A percentile compares a stretch with the other conserved stretches of the same genome.
phyloP scores from a whole-genome alignment of 257 asterid species.

The Penstemon newberryi region DNA sequence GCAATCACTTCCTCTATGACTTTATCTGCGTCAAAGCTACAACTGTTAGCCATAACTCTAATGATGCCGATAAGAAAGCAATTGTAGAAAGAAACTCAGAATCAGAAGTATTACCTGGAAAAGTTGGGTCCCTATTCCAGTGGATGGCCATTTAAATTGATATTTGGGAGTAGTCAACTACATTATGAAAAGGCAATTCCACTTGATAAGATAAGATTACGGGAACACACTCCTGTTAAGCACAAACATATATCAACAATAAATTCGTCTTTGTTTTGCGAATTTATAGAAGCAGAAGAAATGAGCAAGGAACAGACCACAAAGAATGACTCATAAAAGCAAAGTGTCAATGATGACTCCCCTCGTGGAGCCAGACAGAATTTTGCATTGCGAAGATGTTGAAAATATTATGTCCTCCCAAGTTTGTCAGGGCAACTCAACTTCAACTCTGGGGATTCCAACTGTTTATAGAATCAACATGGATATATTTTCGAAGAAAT shows the following conservation, averaged over 20 bases:
- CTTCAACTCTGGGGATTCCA: constrained; percentile 99
- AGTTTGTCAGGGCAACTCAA: constrained; percentile 86
- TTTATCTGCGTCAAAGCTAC: constrained; percentile 49
- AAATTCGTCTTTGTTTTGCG: constrained; percentile 6
- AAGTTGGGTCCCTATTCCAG: constrained; percentile 63
- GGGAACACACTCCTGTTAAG: constrained; percentile 87
- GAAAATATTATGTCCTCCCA: constrained; percentile 74
- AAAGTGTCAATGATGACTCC: constrained; percentile 99
- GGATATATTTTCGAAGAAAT: constrained; percentile 41
- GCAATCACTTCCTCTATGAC: constrained; percentile 73
- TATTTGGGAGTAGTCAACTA: constrained; percentile 65
- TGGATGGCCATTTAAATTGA: constrained; percentile 93
- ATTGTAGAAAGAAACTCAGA: background rate
- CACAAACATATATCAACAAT: constrained; percentile 24
- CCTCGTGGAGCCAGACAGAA: constrained; percentile 98
- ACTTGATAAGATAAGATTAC: constrained; percentile 84
- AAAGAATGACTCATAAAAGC: constrained; percentile 93
- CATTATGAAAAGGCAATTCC: constrained; percentile 85
- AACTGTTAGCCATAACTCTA: constrained; percentile 4
- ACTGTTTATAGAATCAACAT: constrained; percentile 74
- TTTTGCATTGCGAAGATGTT: constrained; percentile 88
- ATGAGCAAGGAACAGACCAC: constrained; percentile 56
- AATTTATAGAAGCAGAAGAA: background rate
- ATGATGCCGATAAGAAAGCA: constrained; percentile 7
- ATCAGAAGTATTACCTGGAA: constrained; percentile 53